These are phyloP conservation scores for Hirschioporus abietinus DNA, from an alignment of 768 basidiomycete genomes.

Conservation along the genomic window DNA sequence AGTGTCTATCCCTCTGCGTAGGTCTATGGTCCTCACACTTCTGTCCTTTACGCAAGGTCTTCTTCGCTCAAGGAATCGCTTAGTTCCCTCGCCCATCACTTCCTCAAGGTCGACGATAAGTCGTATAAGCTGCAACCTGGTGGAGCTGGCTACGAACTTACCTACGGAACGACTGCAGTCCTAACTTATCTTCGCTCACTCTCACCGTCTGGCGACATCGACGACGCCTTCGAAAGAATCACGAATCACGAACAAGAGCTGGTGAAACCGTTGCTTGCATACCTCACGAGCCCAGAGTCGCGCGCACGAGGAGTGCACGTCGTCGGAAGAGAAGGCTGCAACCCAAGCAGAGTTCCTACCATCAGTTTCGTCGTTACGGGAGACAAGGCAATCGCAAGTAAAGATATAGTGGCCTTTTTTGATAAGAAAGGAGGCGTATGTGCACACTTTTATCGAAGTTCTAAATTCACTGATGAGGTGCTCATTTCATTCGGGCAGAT, in stretches of 20 bases:
- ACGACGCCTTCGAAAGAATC: conserved; percentile 44
- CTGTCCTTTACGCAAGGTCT: conserved; percentile 56
- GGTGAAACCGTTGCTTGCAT: conserved; percentile 47
- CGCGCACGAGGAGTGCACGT: conserved; percentile 56
- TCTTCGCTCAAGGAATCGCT: conserved; percentile 46
- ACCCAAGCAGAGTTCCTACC: conserved; percentile 52
- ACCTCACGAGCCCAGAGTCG: conserved; percentile 45
- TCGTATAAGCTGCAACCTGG: conserved; percentile 68
- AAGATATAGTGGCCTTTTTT: conserved; percentile 57
- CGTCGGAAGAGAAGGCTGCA: conserved; percentile 51
- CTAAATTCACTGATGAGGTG: not conserved
- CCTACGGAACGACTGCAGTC: conserved; percentile 55
- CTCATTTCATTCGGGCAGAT: conserved; percentile 36
- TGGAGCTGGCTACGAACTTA: conserved; percentile 69
- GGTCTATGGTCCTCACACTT: conserved; percentile 74
- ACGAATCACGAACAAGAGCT: conserved; percentile 57
- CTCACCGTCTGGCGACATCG: conserved; percentile 33
- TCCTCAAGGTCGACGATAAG: conserved; percentile 42
- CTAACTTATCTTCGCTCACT: conserved; percentile 60
- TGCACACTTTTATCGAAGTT: conserved; percentile 9
- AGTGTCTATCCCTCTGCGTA: conserved; percentile 19
- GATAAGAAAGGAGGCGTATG: conserved; percentile 60
- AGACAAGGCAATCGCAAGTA: conserved; percentile 49
- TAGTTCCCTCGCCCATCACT: conserved; percentile 62
- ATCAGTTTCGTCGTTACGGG: conserved; percentile 68